Percentiles rank a stretch among this genome's conserved stretches.
phyloP scores from a whole-genome alignment of 164 flowering plant genomes.

The Aristolochia californica region DNA sequence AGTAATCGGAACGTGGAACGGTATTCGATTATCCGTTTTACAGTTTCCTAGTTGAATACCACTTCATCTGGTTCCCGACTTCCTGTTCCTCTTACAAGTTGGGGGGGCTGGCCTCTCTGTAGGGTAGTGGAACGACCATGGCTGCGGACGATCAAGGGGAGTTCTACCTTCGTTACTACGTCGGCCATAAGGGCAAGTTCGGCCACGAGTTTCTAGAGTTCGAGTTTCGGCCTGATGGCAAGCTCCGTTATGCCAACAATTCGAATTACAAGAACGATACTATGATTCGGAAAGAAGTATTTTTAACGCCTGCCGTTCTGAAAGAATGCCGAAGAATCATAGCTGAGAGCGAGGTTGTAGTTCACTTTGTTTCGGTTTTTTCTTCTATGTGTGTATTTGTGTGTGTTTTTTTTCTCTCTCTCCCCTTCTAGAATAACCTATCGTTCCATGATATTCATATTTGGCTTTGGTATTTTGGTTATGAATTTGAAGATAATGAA shows the following conservation, averaged over 20 bases:
- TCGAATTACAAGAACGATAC: constrained; percentile 97
- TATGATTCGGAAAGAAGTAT: constrained; percentile 91
- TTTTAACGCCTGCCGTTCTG: constrained; percentile 73
- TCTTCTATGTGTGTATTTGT: too few relatives aligned
- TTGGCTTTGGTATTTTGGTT: neutral
- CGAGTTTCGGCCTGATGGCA: constrained; percentile 87
- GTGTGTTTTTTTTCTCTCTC: too few relatives aligned
- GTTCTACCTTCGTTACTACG: constrained; percentile 38
- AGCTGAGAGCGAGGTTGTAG: constrained; percentile 91
- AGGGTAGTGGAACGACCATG: neutral
- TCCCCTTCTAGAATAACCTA: too few relatives aligned
- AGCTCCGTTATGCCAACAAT: constrained; percentile 90
- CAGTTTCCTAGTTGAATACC: too few relatives aligned
- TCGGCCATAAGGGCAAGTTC: constrained; percentile 88
- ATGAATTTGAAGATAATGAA: constrained; percentile 60
- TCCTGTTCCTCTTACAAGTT: too few relatives aligned
- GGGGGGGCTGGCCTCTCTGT: too few relatives aligned
- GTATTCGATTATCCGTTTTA: too few relatives aligned
- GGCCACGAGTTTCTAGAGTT: constrained; percentile 93
- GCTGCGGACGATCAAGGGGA: constrained; percentile 1
- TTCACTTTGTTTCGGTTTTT: too few relatives aligned
- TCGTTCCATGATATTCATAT: too few relatives aligned
- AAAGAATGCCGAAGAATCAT: constrained; percentile 82
- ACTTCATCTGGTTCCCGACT: too few relatives aligned
- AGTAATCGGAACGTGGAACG: too few relatives aligned